Base-by-base conservation (phyloP, 1,139 yeast genomes). In the Trichomonascaceae sp. region DNA sequence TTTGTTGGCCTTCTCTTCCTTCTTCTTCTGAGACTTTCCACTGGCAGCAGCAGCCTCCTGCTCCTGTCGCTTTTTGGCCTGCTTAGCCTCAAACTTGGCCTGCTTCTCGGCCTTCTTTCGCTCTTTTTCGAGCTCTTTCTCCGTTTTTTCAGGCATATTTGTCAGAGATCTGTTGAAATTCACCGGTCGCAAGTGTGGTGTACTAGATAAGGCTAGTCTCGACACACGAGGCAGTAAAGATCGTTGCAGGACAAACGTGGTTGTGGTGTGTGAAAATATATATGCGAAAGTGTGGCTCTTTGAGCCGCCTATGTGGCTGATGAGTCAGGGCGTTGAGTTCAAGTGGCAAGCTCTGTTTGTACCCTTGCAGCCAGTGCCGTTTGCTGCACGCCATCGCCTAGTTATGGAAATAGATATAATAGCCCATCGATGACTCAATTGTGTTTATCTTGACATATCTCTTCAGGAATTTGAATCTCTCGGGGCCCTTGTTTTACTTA, bases 91-190 rank as follows among this genome's bases (percentile, higher is more conserved):
- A 60, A 87, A 87, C 57, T 87, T 89, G 53, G 96, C 94, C 53
- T 85, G 64, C 59, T 89, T 89, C 64, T 89, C 98, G 35, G 96
- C 96, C 71, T 87, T 87, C 67, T 87, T 87, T 53, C 78, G 75
- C 63, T 89, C 98, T 56, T 85, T 87, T 59, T 87, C 96, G 37
- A 87, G 51, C 54, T 54, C 65, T 43, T 57, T 60, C 37, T 54
- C 62, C 28, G 65, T 60, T 45, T 62, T 62, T 36, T 39, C 43
- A 4, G 16, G 38, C 33, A 17, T 36, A 30, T 25, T 34, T 13
- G 25, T 35, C 26, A 32, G n/a, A n/a, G n/a, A n/a, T n/a, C n/a
- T n/a, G n/a, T n/a, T n/a, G n/a, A n/a, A n/a, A n/a, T n/a, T n/a
- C n/a, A n/a, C n/a, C n/a, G n/a, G 34, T 28, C 28, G 38, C 27